Evolutionary conservation across 331 rosid species (phyloP).

Genomic region (Stylosanthes scabra): DNA sequence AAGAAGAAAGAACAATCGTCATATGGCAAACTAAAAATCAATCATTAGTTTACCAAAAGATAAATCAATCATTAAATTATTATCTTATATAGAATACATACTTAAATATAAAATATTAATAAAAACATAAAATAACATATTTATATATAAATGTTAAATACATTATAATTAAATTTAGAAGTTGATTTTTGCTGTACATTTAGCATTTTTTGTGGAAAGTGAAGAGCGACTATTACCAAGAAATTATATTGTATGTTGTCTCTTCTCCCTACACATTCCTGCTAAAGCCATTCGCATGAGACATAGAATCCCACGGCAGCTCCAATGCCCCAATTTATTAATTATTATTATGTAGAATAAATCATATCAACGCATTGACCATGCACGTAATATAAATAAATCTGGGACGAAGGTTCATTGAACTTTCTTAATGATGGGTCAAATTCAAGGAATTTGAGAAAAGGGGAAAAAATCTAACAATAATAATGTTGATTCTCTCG

Average conservation of each 20-base stretch:
- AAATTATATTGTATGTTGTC: conserved; percentile 33
- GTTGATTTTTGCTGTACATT: too few species aligned
- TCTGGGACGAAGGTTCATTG: conserved; percentile 57
- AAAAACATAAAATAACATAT: too few species aligned
- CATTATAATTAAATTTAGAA: too few species aligned
- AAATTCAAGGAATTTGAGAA: conserved; percentile 48
- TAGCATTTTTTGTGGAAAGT: not conserved
- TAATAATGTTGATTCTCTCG: conserved; percentile 13
- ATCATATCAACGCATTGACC: conserved; percentile 40
- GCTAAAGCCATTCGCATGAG: conserved; percentile 48
- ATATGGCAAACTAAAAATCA: too few species aligned
- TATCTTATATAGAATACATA: too few species aligned
- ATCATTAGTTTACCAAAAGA: too few species aligned
- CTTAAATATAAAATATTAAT: too few species aligned
- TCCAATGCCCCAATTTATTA: conserved; percentile 31
- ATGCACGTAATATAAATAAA: conserved; percentile 14
- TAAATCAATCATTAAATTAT: too few species aligned
- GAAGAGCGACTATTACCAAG: not conserved
- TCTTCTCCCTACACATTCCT: conserved; percentile 38
- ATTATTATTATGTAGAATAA: not conserved
- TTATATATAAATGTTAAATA: too few species aligned
- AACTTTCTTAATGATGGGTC: conserved; percentile 33
- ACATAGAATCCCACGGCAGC: conserved; percentile 47
- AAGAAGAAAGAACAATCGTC: too few species aligned
- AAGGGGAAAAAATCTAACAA: not conserved